Evolutionary conservation across 148 eudicot genomes (phyloP).

Genomic region (Silene conica): DNA sequence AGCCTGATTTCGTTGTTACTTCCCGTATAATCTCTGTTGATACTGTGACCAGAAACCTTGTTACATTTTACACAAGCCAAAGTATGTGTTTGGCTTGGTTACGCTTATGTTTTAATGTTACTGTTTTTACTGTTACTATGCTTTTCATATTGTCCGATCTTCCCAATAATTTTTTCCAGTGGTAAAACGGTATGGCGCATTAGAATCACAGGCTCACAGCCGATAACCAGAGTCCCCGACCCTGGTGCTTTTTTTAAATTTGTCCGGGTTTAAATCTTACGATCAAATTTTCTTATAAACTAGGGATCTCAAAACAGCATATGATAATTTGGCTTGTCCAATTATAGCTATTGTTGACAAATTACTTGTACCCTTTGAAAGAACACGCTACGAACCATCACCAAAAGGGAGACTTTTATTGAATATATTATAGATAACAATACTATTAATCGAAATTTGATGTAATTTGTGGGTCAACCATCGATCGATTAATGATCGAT

Average conservation of each 20-base stretch:
- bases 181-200: neutral
- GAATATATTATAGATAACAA: too few species aligned
- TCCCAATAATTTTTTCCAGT: neutral
- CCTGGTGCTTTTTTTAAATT: neutral
- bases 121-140: neutral
- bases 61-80: slow-evolving; percentile 1
- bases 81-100: neutral
- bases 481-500: too few species aligned
- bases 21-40: neutral
- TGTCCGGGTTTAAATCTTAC: too few species aligned
- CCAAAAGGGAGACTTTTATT: too few species aligned
- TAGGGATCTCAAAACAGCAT: too few species aligned
- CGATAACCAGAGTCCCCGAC: neutral
- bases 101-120: neutral
- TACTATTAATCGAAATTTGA: too few species aligned
- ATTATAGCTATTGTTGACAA: too few species aligned
- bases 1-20: neutral
- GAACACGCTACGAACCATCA: too few species aligned
- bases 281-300: too few species aligned
- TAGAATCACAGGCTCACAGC: neutral
- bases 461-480: too few species aligned
- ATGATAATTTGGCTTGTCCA: too few species aligned
- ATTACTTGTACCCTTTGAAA: too few species aligned
- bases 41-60: slow-evolving; percentile 3
- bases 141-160: neutral